These are phyloP conservation scores for Alternaria solani DNA, from an alignment of 2,329 filamentous ascomycete genomes.

Conservation along the genomic window DNA sequence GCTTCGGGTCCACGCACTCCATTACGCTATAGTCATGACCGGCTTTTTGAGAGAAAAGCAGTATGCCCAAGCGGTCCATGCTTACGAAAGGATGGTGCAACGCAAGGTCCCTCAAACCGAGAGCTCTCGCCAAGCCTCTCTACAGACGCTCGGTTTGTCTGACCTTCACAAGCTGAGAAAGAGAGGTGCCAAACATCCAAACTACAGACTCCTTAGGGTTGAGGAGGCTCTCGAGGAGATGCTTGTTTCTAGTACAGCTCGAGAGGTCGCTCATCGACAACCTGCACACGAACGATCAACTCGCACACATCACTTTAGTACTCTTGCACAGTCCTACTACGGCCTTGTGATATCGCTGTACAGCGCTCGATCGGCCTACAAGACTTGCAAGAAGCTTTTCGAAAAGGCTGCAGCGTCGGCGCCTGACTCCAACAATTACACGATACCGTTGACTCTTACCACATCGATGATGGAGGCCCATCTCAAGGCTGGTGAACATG, in stretches of 20 bases:
- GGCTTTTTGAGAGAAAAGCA: constrained; percentile 56
- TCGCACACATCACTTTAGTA: constrained; percentile 47
- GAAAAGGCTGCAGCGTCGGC: constrained; percentile 28
- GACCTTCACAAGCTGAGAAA: constrained; percentile 31
- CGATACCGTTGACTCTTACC: constrained; percentile 51
- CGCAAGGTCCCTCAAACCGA: constrained; percentile 51
- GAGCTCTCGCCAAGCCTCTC: constrained; percentile 54
- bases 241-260: constrained; percentile 38
- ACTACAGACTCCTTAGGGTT: constrained; percentile 32
- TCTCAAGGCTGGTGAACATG: constrained; percentile 64
- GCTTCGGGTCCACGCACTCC: constrained; percentile 56
- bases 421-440: constrained; percentile 22
- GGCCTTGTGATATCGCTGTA: constrained; percentile 66
- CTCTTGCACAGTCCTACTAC: constrained; percentile 61
- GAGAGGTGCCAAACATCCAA: constrained; percentile 19
- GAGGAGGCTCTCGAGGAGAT: constrained; percentile 40
- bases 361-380: constrained; percentile 55
- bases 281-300: constrained; percentile 34
- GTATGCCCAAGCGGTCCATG: constrained; percentile 58
- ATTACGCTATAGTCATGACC: constrained; percentile 63
- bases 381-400: constrained; percentile 48
- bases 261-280: constrained; percentile 37
- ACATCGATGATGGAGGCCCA: constrained; percentile 72
- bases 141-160: constrained; percentile 34
- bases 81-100: constrained; percentile 57